phyloP scores from a whole-genome alignment of 805 yeast species.

The Cyberlindnera lachancei region DNA sequence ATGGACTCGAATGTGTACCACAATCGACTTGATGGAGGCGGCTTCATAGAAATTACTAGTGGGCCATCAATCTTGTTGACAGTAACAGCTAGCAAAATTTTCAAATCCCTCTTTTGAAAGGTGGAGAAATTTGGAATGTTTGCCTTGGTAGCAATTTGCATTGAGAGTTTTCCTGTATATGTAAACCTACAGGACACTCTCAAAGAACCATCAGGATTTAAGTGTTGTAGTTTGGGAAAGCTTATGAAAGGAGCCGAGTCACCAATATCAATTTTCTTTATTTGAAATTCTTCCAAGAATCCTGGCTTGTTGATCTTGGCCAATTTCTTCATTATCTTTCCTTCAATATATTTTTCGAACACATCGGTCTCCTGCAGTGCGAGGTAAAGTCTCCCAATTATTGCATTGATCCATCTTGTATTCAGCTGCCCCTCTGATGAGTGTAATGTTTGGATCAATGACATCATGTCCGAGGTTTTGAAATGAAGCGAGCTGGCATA shows the following conservation, averaged over 20 bases:
- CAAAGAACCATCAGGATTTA: slow-evolving; percentile 76
- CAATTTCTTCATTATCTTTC: slow-evolving; percentile 62
- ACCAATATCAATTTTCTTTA: slow-evolving; percentile 69
- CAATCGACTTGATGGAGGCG: slow-evolving; percentile 83
- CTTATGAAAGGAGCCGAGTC: slow-evolving; percentile 73
- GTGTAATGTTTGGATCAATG: slow-evolving; percentile 67
- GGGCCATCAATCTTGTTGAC: slow-evolving; percentile 69
- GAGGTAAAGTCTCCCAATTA: slow-evolving; percentile 76
- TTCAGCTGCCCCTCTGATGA: slow-evolving; percentile 78
- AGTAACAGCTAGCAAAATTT: slow-evolving; percentile 62
- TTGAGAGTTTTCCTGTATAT: slow-evolving; percentile 69
- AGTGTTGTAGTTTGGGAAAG: slow-evolving; percentile 56
- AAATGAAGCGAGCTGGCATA: slow-evolving; percentile 72
- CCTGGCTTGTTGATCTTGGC: slow-evolving; percentile 81
- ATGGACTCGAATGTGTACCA: slow-evolving; percentile 85
- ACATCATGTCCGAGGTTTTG: slow-evolving; percentile 62
- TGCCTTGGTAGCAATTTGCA: slow-evolving; percentile 76
- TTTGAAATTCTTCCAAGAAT: slow-evolving; percentile 74
- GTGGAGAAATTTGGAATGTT: slow-evolving; percentile 62
- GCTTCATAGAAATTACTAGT: slow-evolving; percentile 59
- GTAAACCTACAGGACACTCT: slow-evolving; percentile 52
- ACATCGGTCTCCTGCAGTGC: slow-evolving; percentile 65
- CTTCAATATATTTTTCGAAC: slow-evolving; percentile 49
- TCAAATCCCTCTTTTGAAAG: slow-evolving; percentile 65
- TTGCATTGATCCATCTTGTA: slow-evolving; percentile 86